Evolutionary conservation across 495 filamentous ascomycete genomes (phyloP), one percentile per base, ranked within the genome.

Genomic region (Pyrenula aspistea): DNA sequence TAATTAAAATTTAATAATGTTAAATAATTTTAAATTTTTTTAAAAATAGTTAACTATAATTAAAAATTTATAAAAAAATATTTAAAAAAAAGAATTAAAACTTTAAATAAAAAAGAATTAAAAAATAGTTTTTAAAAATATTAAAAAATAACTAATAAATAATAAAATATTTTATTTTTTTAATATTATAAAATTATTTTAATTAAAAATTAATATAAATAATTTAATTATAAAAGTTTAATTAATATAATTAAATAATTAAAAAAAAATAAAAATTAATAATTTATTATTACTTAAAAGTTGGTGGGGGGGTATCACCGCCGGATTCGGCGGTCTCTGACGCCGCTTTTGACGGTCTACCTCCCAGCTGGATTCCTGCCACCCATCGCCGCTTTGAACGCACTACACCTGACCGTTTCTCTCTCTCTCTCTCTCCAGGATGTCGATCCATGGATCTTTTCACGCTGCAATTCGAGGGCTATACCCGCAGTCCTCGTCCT

Each of bases 271-370:
- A 25, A 15, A 55, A 23, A 55, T 22, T 55, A 56, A 22, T 21
- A 21, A 55, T 22, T 53, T 53, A 10, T 10, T 53, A 56, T 23
- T 57, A 57, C 4, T 22, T 10, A 53, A 20, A 52, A 56, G 21
- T 22, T 56, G n/a, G n/a, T n/a, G n/a, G n/a, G n/a, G n/a, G n/a
- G n/a, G n/a, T n/a, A n/a, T n/a, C n/a, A n/a, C n/a, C n/a, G n/a
- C n/a, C n/a, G n/a, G n/a, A n/a, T n/a, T n/a, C n/a, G n/a, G n/a
- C n/a, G n/a, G n/a, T n/a, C n/a, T n/a, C n/a, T n/a, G n/a, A n/a
- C n/a, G n/a, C n/a, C n/a, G n/a, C n/a, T n/a, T n/a, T n/a, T n/a
- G n/a, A n/a, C n/a, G n/a, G n/a, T n/a, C n/a, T n/a, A n/a, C n/a
- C n/a, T n/a, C n/a, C n/a, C n/a, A n/a, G n/a, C n/a, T n/a, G n/a